phyloP scores from a whole-genome alignment of 352 stramenopile genomes.

The Pythium vanterpoolii region DNA sequence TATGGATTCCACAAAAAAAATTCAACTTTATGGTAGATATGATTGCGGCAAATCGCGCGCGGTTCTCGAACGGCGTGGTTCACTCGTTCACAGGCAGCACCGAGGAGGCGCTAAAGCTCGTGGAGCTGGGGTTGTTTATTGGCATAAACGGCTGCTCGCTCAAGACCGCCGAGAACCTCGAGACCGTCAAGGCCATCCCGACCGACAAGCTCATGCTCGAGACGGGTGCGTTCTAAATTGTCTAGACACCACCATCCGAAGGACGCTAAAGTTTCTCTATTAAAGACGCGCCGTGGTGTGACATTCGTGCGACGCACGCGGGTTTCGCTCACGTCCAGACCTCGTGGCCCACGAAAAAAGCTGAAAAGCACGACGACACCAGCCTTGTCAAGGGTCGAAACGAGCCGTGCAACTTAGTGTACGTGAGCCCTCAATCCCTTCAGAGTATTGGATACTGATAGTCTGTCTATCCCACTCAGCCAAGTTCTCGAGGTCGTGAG shows the following conservation, averaged over 20 bases:
- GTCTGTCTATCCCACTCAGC: conserved; percentile 25
- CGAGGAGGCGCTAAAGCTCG: conserved; percentile 90
- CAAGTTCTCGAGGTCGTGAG: conserved; percentile 86
- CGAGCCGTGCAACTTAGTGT: conserved; percentile 94
- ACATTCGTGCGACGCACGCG: conserved; percentile 94
- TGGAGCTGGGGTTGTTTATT: conserved; percentile 94
- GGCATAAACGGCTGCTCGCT: conserved; percentile 97
- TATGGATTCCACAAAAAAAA: background rate
- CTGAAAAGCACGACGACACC: conserved; percentile 89
- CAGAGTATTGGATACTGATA: background rate
- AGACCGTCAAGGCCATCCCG: conserved; percentile 91
- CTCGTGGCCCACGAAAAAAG: conserved; percentile 86
- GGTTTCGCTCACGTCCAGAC: conserved; percentile 88
- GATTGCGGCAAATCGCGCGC: conserved; percentile 59
- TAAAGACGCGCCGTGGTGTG: conserved; percentile 95
- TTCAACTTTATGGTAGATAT: conserved; percentile 50
- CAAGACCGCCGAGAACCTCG: conserved; percentile 93
- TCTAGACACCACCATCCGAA: background rate
- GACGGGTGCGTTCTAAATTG: conserved; percentile 52
- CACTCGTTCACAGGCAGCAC: conserved; percentile 95
- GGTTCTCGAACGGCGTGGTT: conserved; percentile 89
- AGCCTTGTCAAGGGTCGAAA: conserved; percentile 94
- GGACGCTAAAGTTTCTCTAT: background rate
- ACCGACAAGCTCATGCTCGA: conserved; percentile 93
- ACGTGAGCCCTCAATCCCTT: conserved; percentile 40